These are phyloP conservation scores for Colletotrichum aenigma DNA, from an alignment of 2,329 filamentous ascomycete species.

Conservation along the genomic window DNA sequence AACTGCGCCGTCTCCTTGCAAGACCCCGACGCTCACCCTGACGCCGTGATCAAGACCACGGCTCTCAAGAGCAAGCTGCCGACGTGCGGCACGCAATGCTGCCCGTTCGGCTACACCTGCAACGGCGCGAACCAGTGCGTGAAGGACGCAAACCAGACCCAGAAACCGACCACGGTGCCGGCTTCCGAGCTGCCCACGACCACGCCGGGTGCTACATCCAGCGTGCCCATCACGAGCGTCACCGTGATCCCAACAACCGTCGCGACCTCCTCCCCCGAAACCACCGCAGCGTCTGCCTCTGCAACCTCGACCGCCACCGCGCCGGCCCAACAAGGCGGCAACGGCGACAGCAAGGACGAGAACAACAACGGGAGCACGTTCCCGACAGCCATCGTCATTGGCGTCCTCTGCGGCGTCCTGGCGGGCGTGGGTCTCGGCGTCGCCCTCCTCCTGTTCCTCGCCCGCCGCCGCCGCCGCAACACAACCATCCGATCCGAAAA, in stretches of 20 bases:
- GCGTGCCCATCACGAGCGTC: conserved; percentile 24
- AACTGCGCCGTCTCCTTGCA: conserved; percentile 67
- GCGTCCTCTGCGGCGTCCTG: conserved; percentile 50
- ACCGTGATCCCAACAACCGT: conserved; percentile 22
- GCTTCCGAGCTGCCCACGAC: conserved; percentile 23
- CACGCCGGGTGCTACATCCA: conserved; percentile 18
- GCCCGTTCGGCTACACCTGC: conserved; percentile 76
- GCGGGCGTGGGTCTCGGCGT: conserved; percentile 43
- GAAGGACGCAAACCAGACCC: conserved; percentile 54
- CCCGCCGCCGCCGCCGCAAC: conserved; percentile 34
- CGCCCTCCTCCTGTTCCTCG: conserved; percentile 43
- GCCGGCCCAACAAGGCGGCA: conserved; percentile 15
- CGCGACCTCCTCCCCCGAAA: conserved; percentile 22
- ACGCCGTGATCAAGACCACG: conserved; percentile 69
- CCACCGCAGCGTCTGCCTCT: conserved; percentile 16
- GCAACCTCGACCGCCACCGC: conserved; percentile 19
- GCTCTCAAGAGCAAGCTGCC: conserved; percentile 60
- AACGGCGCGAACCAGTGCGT: conserved; percentile 51
- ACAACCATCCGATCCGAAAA: conserved; percentile 17
- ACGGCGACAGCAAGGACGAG: conserved; percentile 1
- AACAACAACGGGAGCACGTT: conserved; percentile 20
- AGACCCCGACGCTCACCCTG: conserved; percentile 59
- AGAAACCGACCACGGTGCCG: conserved; percentile 27
- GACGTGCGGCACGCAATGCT: conserved; percentile 66
- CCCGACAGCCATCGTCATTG: conserved; percentile 48